Evolutionary conservation across 345 rosid species (phyloP).

Genomic region (Eucalyptus tenuipes): DNA sequence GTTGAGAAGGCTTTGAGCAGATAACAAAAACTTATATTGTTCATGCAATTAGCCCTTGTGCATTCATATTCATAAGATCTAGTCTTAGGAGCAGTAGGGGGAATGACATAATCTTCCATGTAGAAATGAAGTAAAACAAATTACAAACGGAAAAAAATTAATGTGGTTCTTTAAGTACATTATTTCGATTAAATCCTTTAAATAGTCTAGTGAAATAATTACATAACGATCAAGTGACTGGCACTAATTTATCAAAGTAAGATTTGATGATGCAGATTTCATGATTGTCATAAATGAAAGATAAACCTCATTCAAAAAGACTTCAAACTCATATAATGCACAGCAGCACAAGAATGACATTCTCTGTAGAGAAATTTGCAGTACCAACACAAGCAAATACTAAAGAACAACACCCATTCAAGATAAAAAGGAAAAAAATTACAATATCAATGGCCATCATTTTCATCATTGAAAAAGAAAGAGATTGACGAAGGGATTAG

Average conservation of each 20-base stretch:
- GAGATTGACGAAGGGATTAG: not conserved
- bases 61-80: not conserved
- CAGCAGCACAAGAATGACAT: not conserved
- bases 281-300: not conserved
- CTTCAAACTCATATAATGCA: rapidly evolving
- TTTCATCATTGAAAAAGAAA: not conserved
- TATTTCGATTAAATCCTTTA: not conserved
- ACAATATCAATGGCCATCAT: not conserved
- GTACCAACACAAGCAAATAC: not conserved
- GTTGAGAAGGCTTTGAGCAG: not conserved
- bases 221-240: rapidly evolving
- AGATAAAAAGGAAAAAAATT: not conserved
- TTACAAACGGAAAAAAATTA: not conserved
- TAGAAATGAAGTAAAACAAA: not conserved
- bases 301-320: rapidly evolving
- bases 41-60: not conserved
- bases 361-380: not conserved
- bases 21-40: too few relatives aligned
- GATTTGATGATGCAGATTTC: not conserved
- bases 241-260: not conserved
- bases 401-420: not conserved
- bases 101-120: rapidly evolving
- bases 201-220: not conserved
- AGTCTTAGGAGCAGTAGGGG: not conserved
- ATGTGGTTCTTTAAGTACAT: not conserved